These are phyloP conservation scores for Lactifluus subvellereus DNA, from an alignment of 768 basidiomycete genomes.

Conservation along the genomic window DNA sequence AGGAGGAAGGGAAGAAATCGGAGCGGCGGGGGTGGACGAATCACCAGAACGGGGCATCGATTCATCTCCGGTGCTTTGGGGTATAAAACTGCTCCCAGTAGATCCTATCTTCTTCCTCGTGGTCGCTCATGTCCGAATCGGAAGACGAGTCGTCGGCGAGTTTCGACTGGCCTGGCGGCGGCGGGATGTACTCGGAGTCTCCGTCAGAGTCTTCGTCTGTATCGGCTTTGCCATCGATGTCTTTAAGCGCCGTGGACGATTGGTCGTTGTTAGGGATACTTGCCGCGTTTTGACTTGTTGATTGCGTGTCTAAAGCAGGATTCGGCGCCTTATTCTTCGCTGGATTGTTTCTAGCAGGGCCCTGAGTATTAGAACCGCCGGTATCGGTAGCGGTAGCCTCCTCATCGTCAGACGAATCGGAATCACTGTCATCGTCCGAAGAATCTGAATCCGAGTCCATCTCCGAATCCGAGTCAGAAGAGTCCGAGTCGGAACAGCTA, in stretches of 20 bases:
- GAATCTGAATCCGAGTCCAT: slow-evolving; percentile 1
- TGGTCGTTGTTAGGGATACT: background rate
- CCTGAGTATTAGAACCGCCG: background rate
- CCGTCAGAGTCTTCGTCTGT: background rate
- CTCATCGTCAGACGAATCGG: slow-evolving; percentile 5
- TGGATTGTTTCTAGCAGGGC: background rate
- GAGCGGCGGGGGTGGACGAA: background rate
- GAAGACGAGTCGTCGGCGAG: background rate
- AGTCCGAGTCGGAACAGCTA: background rate
- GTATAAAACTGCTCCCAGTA: slow-evolving; percentile 6
- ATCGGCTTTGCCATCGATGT: background rate
- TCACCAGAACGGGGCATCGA: background rate
- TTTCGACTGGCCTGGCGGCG: background rate
- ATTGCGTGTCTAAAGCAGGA: background rate
- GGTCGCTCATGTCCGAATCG: background rate
- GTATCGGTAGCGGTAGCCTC: background rate
- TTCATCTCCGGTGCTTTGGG: background rate
- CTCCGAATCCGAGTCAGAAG: background rate
- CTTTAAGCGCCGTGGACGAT: background rate
- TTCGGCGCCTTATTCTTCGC: background rate
- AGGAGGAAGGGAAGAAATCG: too few species aligned
- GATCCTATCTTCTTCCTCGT: background rate
- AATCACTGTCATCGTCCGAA: slow-evolving; percentile 9
- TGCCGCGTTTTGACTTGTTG: background rate
- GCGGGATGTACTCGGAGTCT: background rate